Evolutionary conservation across 1,139 yeast species (phyloP).

Genomic region (Hansenula anomala): DNA sequence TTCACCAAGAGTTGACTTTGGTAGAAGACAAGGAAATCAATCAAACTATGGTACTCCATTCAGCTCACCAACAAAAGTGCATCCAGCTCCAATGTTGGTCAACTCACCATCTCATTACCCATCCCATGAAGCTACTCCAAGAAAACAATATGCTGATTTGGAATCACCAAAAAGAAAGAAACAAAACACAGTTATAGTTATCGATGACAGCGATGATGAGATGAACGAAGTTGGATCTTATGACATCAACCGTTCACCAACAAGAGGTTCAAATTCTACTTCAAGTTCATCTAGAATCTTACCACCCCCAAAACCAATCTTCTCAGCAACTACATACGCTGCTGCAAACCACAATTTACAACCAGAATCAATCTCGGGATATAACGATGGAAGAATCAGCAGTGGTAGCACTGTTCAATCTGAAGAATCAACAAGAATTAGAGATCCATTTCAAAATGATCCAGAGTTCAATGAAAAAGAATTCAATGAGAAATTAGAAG

Average conservation of each 20-base stretch:
- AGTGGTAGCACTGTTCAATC: constrained; percentile 19
- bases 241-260: constrained; percentile 22
- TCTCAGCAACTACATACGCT: constrained; percentile 57
- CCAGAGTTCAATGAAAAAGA: constrained; percentile 7
- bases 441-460: constrained; percentile 5
- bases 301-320: constrained; percentile 63
- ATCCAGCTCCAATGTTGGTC: constrained; percentile 4
- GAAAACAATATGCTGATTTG: constrained; percentile 46
- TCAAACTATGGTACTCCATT: constrained; percentile 16
- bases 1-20: constrained; percentile 30
- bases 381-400: constrained; percentile 15
- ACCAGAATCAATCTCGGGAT: constrained; percentile 6
- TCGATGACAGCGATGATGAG: constrained; percentile 36
- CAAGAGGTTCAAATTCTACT: constrained; percentile 28
- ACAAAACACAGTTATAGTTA: constrained; percentile 42
- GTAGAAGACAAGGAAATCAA: constrained; percentile 21
- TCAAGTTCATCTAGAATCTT: constrained; percentile 42
- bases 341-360: constrained; percentile 40
- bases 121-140: constrained; percentile 13
- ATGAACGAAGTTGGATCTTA: constrained; percentile 3
- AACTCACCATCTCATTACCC: background rate
- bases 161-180: constrained; percentile 64
- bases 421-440: constrained; percentile 19
- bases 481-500: constrained; percentile 21
- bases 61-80: constrained; percentile 17